Conservation (phyloP, 768 basidiomycete species). For the Tricholoma sp. region DNA sequence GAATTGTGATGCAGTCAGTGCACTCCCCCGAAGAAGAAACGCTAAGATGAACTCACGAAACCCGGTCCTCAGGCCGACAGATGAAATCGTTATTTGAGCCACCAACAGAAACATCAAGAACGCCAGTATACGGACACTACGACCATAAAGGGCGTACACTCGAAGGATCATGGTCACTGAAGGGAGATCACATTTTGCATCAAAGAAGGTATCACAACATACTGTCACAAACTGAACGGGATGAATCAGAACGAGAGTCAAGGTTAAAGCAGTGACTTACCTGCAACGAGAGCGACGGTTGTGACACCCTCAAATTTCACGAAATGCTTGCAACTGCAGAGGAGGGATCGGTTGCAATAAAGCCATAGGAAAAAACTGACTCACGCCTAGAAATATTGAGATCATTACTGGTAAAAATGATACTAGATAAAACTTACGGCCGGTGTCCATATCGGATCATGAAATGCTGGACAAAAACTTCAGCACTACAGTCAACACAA, state of each 20-base stretch:
- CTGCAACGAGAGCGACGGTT: slow-evolving; percentile 21
- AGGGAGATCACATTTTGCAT: not conserved
- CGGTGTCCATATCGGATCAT: slow-evolving; percentile 18
- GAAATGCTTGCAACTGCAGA: slow-evolving; percentile 18
- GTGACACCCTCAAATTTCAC: slow-evolving; percentile 26
- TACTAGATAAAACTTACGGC: slow-evolving; percentile 8
- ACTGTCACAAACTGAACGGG: slow-evolving; percentile 19
- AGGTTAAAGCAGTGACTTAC: slow-evolving; percentile 9
- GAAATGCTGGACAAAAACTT: slow-evolving; percentile 14
- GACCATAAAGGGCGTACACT: slow-evolving; percentile 24
- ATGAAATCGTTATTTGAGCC: slow-evolving; percentile 20
- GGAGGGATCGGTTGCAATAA: not conserved
- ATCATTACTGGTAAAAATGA: not conserved
- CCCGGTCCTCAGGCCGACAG: slow-evolving; percentile 18
- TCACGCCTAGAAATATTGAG: slow-evolving; percentile 3
- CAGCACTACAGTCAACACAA: too few species aligned
- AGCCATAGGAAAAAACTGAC: not conserved
- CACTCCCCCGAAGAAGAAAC: not conserved
- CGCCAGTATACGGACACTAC: slow-evolving; percentile 12
- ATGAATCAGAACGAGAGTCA: not conserved
- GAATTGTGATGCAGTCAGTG: not conserved
- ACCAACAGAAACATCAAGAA: slow-evolving; percentile 20
- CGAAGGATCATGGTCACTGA: slow-evolving; percentile 29
- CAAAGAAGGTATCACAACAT: not conserved
- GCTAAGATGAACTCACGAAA: slow-evolving; percentile 16